phyloP scores from a whole-genome alignment of 2,329 filamentous ascomycete species.

The Paracoccidioides brasiliensis region DNA sequence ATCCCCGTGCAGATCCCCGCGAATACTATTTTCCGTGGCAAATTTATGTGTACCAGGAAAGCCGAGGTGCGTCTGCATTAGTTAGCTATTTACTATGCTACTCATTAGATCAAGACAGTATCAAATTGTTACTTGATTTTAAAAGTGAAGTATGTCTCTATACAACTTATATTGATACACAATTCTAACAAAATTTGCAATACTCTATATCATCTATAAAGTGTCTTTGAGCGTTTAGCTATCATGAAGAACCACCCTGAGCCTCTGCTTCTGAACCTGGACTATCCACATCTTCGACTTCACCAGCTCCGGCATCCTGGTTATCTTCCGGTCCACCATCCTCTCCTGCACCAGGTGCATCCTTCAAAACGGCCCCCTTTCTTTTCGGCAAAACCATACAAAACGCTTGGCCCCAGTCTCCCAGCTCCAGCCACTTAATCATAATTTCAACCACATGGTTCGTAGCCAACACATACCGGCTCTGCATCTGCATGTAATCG shows the following conservation, averaged over 20 bases:
- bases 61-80: background rate
- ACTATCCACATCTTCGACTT: background rate
- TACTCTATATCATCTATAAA: background rate
- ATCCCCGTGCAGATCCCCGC: background rate
- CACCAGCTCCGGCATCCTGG: background rate
- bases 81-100: no score
- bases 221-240: background rate
- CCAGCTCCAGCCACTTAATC: constrained; percentile 78
- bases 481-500: constrained; percentile 86
- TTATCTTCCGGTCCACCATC: constrained; percentile 1
- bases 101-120: no score
- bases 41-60: background rate
- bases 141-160: no score
- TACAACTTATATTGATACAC: no score
- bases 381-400: constrained; percentile 76
- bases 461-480: constrained; percentile 72
- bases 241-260: background rate
- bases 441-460: constrained; percentile 98
- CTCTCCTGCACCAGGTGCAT: background rate
- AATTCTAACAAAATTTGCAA: background rate
- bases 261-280: background rate
- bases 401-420: constrained; percentile 87
- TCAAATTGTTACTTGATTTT: no score
- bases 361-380: constrained; percentile 38
- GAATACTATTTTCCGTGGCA: background rate